These are phyloP conservation scores for Beta macrorhiza DNA, from an alignment of 179 eudicot species.

Conservation along the genomic window DNA sequence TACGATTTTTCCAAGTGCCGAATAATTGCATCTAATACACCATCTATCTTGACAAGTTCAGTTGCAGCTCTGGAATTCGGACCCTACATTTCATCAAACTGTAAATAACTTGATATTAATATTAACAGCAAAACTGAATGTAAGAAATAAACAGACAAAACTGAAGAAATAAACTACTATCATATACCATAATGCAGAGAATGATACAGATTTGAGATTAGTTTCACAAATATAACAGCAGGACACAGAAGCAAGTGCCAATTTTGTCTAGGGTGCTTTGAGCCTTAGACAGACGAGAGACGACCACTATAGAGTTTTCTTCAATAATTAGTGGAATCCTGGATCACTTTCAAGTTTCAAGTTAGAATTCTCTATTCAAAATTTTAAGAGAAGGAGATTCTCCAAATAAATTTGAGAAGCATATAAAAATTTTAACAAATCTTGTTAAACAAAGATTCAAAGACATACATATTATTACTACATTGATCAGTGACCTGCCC, in stretches of 20 bases:
- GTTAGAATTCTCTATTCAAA: neutral
- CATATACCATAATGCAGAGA: neutral
- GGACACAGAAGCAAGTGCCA: neutral
- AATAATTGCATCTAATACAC: slow-evolving; percentile 71
- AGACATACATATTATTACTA: too few species aligned
- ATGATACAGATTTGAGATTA: neutral
- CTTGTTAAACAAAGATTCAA: neutral
- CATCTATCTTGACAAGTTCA: slow-evolving; percentile 71
- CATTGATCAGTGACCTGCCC: neutral
- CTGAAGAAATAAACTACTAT: neutral
- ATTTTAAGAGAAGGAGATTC: neutral
- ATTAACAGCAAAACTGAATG: neutral
- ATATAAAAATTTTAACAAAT: neutral
- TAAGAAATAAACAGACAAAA: neutral
- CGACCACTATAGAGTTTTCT: neutral
- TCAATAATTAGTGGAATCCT: neutral
- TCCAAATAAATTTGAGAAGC: too few species aligned
- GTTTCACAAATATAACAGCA: neutral
- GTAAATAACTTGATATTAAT: slow-evolving; percentile 17
- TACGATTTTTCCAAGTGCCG: slow-evolving; percentile 83
- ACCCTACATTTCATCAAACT: slow-evolving; percentile 54
- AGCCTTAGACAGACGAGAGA: neutral
- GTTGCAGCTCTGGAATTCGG: slow-evolving; percentile 92
- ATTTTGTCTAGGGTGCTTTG: too few species aligned
- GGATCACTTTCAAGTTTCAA: neutral